Conservation (phyloP, 2,329 filamentous ascomycete genomes). For the Xylariaceae sp. region DNA sequence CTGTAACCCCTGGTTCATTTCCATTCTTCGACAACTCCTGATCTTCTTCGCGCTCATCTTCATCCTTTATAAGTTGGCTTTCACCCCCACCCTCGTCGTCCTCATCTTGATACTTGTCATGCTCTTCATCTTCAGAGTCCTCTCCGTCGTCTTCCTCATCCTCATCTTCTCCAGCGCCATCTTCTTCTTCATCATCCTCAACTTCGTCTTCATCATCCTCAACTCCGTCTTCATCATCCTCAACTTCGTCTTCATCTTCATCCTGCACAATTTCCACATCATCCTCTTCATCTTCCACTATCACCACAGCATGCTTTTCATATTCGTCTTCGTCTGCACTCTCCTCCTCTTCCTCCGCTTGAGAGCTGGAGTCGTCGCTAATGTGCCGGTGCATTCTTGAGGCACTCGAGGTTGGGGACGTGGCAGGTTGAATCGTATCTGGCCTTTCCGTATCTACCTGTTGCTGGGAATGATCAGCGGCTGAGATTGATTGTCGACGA, state of each 20-base stretch:
- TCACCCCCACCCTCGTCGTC: neutral
- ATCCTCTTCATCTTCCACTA: conserved; percentile 15
- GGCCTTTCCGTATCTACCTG: conserved; percentile 1
- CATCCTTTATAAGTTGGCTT: neutral
- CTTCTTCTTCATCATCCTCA: conserved; percentile 8
- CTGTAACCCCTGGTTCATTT: conserved; percentile 7
- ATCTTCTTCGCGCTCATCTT: neutral
- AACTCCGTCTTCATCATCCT: conserved; percentile 19
- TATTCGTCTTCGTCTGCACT: conserved; percentile 13
- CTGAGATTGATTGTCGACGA: neutral
- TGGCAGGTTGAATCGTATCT: conserved; percentile 5
- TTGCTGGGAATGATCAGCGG: neutral
- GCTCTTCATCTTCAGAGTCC: conserved; percentile 16
- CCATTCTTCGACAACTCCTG: neutral
- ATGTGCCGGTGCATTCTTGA: neutral
- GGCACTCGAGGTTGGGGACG: conserved; percentile 4
- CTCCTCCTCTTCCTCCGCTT: conserved; percentile 15
- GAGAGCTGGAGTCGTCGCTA: neutral
- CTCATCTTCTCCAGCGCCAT: conserved; percentile 8
- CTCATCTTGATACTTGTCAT: neutral
- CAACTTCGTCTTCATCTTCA: conserved; percentile 9
- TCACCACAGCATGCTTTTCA: neutral
- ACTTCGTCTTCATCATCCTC: conserved; percentile 11
- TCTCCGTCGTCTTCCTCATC: conserved; percentile 13
- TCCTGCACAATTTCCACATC: conserved; percentile 18